Percentiles rank a stretch among this genome's conserved stretches.
phyloP scores from a whole-genome alignment of 805 yeast species.

The Spathaspora girioi region DNA sequence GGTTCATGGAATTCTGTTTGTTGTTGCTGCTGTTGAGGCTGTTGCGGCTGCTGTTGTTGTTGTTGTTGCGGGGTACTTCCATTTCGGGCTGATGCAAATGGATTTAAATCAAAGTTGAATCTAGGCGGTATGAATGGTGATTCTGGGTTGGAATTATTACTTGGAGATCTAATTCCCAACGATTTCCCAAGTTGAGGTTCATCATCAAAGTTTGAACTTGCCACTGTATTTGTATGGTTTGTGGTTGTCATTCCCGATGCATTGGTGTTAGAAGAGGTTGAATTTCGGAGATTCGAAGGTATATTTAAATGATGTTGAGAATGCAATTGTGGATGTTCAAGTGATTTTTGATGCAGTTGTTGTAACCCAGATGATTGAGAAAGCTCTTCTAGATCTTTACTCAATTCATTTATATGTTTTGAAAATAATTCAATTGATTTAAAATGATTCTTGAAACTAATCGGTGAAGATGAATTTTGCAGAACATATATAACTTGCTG shows the following conservation, averaged over 20 bases:
- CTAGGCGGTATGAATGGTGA: slow-evolving; percentile 17
- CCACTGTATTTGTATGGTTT: not conserved
- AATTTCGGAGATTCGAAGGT: not conserved
- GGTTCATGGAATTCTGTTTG: not conserved
- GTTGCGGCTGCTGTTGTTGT: slow-evolving; percentile 10
- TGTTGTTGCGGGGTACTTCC: slow-evolving; percentile 8
- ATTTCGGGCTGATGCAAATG: slow-evolving; percentile 9
- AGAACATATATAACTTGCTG: slow-evolving; percentile 9
- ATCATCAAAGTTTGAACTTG: slow-evolving; percentile 3
- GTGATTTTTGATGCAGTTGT: slow-evolving; percentile 1
- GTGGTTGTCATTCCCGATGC: slow-evolving; percentile 3
- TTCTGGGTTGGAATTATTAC: slow-evolving; percentile 14
- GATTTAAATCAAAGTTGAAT: slow-evolving; percentile 15
- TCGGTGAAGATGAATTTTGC: slow-evolving; percentile 2
- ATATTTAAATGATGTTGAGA: not conserved
- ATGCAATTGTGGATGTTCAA: slow-evolving; percentile 4
- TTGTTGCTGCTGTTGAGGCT: no score
- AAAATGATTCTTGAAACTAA: slow-evolving; percentile 4
- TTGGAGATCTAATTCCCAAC: slow-evolving; percentile 7
- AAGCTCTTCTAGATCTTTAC: slow-evolving; percentile 20
- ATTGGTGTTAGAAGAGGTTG: not conserved
- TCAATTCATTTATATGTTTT: slow-evolving; percentile 15
- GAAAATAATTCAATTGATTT: slow-evolving; percentile 17
- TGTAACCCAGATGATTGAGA: slow-evolving; percentile 2
- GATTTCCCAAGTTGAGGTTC: slow-evolving; percentile 7